Percentiles rank a stretch among this genome's conserved stretches.
These are phyloP conservation scores for Venturia nashicola DNA, from an alignment of 2,329 filamentous ascomycete genomes.

Conservation along the genomic window DNA sequence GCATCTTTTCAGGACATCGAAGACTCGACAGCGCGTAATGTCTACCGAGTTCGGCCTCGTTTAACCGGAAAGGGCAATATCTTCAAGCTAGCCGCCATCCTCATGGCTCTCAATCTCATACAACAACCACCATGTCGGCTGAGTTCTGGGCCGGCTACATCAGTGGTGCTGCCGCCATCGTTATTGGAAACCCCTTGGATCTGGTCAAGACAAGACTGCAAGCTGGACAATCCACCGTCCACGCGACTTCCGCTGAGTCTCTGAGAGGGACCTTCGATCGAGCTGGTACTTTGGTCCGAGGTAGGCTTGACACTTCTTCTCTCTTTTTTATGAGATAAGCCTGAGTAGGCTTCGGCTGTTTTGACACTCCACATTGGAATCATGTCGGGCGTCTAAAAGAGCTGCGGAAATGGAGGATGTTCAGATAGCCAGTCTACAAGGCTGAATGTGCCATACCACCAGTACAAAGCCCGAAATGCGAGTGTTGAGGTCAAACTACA, in stretches of 20 bases:
- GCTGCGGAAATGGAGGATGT: no score
- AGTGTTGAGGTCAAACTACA: no score
- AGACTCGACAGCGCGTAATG: not conserved
- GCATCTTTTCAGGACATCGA: not conserved
- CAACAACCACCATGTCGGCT: constrained; percentile 51
- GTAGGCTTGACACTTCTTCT: not conserved
- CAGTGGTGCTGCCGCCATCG: constrained; percentile 72
- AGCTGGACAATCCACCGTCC: constrained; percentile 34
- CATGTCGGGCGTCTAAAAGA: no score
- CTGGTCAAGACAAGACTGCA: constrained; percentile 72
- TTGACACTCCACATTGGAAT: no score
- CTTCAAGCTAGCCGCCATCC: not conserved
- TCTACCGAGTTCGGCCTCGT: not conserved
- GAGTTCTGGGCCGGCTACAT: constrained; percentile 93
- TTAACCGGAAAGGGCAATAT: not conserved
- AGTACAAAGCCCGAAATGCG: no score
- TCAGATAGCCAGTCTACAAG: no score
- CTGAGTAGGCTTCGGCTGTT: constrained; percentile 9
- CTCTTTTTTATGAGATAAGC: not conserved
- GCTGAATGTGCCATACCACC: no score
- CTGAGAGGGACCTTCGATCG: constrained; percentile 9
- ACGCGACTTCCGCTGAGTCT: constrained; percentile 6
- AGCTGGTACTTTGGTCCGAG: constrained; percentile 11
- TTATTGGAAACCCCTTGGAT: constrained; percentile 80
- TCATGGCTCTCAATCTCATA: not conserved